phyloP scores from a whole-genome alignment of 2,329 filamentous ascomycete genomes.

The Gremmenia infestans region DNA sequence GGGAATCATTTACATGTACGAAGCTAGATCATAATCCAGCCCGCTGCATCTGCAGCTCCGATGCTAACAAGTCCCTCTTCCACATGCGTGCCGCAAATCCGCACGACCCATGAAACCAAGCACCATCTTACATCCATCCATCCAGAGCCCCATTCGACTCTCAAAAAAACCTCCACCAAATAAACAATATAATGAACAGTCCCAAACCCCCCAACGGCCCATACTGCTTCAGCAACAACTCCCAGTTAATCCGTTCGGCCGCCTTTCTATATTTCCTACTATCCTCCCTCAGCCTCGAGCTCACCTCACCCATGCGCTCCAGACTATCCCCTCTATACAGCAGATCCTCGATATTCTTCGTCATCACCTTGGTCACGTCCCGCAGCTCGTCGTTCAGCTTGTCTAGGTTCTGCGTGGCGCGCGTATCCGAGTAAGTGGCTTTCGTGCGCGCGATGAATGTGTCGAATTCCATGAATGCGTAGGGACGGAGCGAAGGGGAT shows the following conservation, averaged over 20 bases:
- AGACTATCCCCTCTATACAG: conserved; percentile 90
- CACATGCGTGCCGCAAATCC: too few relatives aligned
- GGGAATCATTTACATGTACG: too few relatives aligned
- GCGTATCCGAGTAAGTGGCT: conserved; percentile 87
- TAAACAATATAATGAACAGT: conserved; percentile 76
- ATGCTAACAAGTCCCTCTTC: too few relatives aligned
- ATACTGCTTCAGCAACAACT: conserved; percentile 93
- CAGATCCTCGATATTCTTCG: conserved; percentile 98
- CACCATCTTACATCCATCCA: too few relatives aligned
- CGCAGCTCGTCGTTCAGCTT: conserved; percentile 95
- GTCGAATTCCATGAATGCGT: conserved; percentile 97
- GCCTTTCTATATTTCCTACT: conserved; percentile 91
- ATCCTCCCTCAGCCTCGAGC: conserved; percentile 79
- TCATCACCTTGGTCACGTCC: conserved; percentile 99
- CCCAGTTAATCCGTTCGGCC: conserved; percentile 96
- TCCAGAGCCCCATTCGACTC: conserved; percentile 14
- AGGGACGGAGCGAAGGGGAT: conserved; percentile 72
- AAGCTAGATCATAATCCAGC: too few relatives aligned
- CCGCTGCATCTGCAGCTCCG: too few relatives aligned
- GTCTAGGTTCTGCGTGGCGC: conserved; percentile 87
- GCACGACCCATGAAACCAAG: too few relatives aligned
- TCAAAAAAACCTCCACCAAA: conserved; percentile 92
- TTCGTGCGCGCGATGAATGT: conserved; percentile 92
- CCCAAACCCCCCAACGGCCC: conserved; percentile 80
- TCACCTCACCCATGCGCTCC: conserved; percentile 96